phyloP scores from a whole-genome alignment of 148 eudicot species.

The Chenopodium suecicum region DNA sequence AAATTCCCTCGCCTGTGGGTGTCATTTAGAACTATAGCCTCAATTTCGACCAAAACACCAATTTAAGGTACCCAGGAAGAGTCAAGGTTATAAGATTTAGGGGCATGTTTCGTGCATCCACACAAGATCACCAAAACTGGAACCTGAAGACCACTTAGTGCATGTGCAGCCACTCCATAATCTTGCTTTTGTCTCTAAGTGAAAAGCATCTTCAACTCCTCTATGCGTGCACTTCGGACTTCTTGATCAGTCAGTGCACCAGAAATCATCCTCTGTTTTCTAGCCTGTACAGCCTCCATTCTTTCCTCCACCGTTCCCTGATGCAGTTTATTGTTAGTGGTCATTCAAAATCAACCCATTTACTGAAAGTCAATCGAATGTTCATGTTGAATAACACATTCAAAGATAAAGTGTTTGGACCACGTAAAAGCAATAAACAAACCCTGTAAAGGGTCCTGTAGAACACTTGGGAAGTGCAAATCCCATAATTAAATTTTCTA shows the following conservation, averaged over 20 bases:
- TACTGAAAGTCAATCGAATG: not conserved
- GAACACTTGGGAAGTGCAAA: no score
- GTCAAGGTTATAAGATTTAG: not conserved
- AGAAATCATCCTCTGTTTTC: conserved; percentile 90
- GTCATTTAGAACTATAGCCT: not conserved
- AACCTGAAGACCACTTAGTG: not conserved
- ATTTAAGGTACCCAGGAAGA: not conserved
- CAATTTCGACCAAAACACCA: conserved; percentile 3
- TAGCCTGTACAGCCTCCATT: conserved; percentile 97
- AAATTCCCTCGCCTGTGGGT: conserved; percentile 5
- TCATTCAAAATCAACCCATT: not conserved
- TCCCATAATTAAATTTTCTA: not conserved
- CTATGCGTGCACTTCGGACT: conserved; percentile 87
- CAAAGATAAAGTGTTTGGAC: not conserved
- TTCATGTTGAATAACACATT: not conserved
- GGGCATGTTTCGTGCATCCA: not conserved
- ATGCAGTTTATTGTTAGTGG: not conserved
- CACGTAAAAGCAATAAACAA: not conserved
- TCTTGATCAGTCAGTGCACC: conserved; percentile 98
- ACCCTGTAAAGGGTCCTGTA: not conserved
- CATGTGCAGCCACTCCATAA: not conserved
- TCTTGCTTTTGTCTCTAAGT: conserved; percentile 31
- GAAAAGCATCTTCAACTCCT: conserved; percentile 96
- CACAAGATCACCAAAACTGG: not conserved
- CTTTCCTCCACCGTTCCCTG: conserved; percentile 97